These are phyloP conservation scores for Ilyonectria destructans DNA, from an alignment of 2,329 filamentous ascomycete species.

Conservation along the genomic window DNA sequence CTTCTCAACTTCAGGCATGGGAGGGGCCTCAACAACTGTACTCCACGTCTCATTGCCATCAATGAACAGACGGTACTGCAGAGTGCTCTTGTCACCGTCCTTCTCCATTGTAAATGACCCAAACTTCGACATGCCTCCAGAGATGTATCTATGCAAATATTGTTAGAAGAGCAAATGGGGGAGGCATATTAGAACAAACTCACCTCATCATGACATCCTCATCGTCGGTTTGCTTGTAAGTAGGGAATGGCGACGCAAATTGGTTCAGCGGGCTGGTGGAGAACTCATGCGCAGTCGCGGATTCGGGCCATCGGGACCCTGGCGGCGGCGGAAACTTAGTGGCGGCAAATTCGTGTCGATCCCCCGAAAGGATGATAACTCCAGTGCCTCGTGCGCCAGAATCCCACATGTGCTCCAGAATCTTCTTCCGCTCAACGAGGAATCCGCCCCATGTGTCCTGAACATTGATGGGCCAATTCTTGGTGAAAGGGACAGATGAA, in stretches of 20 bases:
- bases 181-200: slow-evolving; percentile 52
- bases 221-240: slow-evolving; percentile 85
- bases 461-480: slow-evolving; percentile 94
- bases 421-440: slow-evolving; percentile 81
- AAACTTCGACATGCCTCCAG: slow-evolving; percentile 91
- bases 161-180: neutral
- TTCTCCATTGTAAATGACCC: slow-evolving; percentile 81
- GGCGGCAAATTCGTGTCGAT: slow-evolving; percentile 97
- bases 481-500: slow-evolving; percentile 94
- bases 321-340: slow-evolving; percentile 81
- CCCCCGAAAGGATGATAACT: slow-evolving; percentile 88
- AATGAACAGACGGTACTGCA: slow-evolving; percentile 87
- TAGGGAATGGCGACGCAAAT: slow-evolving; percentile 90
- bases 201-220: slow-evolving; percentile 90
- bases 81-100: slow-evolving; percentile 74
- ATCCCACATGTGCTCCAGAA: slow-evolving; percentile 95
- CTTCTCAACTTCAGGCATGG: slow-evolving; percentile 46
- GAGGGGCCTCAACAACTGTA: slow-evolving; percentile 66
- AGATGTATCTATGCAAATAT: slow-evolving; percentile 74
- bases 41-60: slow-evolving; percentile 88
- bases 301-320: slow-evolving; percentile 74
- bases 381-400: slow-evolving; percentile 82
- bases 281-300: slow-evolving; percentile 87
- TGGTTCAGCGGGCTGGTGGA: slow-evolving; percentile 92
- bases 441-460: slow-evolving; percentile 97